A percentile compares a stretch with the other conserved stretches of the same genome.
phyloP scores from a whole-genome alignment of 2,329 filamentous ascomycete species.

The Epichloe sylvatica region DNA sequence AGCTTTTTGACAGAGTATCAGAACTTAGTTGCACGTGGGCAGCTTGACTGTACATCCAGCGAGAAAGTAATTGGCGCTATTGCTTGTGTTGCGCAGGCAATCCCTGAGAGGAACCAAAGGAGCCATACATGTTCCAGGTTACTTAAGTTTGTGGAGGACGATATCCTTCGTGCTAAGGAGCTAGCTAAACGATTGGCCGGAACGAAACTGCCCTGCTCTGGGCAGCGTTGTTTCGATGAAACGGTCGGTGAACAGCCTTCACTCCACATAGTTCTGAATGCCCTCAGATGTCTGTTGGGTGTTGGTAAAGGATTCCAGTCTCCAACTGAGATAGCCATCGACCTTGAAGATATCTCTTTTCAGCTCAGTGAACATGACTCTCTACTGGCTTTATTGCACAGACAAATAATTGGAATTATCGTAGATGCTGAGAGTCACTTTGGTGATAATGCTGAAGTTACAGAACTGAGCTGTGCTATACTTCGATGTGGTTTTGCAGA shows the following conservation, averaged over 20 bases:
- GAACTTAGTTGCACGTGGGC: slow-evolving; percentile 38
- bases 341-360: slow-evolving; percentile 42
- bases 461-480: slow-evolving; percentile 58
- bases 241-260: slow-evolving; percentile 27
- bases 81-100: slow-evolving; percentile 60
- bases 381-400: slow-evolving; percentile 25
- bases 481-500: slow-evolving; percentile 65
- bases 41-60: slow-evolving; percentile 52
- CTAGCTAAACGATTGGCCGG: slow-evolving; percentile 7
- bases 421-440: slow-evolving; percentile 38
- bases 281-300: slow-evolving; percentile 53
- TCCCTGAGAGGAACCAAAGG: slow-evolving; percentile 43
- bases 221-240: slow-evolving; percentile 14
- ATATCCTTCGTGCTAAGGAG: slow-evolving; percentile 25
- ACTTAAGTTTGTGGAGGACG: slow-evolving; percentile 45
- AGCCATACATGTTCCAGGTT: slow-evolving; percentile 42
- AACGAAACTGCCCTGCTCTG: slow-evolving; percentile 12
- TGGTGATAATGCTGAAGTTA: slow-evolving; percentile 47
- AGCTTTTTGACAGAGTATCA: slow-evolving; percentile 61
- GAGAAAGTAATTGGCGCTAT: slow-evolving; percentile 64
- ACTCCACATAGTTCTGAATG: slow-evolving; percentile 36
- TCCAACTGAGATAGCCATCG: slow-evolving; percentile 50
- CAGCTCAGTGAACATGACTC: slow-evolving; percentile 3
- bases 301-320: slow-evolving; percentile 62
- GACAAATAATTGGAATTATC: slow-evolving; percentile 32